Percentiles rank a stretch among this genome's conserved stretches.
phyloP scores from a whole-genome alignment of 2,329 filamentous ascomycete genomes.

The Claviceps arundinis region DNA sequence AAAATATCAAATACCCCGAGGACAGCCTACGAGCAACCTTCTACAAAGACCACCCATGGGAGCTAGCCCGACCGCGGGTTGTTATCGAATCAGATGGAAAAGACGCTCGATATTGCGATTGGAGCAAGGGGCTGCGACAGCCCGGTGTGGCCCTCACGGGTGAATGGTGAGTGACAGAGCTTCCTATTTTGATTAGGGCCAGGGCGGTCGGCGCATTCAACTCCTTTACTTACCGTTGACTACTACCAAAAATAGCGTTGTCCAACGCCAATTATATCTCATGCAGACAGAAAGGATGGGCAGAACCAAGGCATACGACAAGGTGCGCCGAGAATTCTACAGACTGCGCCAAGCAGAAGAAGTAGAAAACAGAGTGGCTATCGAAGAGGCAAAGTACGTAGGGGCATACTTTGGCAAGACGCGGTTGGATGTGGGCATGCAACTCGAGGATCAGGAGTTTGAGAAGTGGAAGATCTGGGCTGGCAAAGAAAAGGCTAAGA shows the following conservation, averaged over 20 bases:
- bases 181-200: background rate
- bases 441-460: constrained; percentile 66
- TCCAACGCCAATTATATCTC: constrained; percentile 82
- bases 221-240: background rate
- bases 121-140: constrained; percentile 64
- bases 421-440: constrained; percentile 62
- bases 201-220: background rate
- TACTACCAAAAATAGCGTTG: constrained; percentile 46
- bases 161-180: constrained; percentile 48
- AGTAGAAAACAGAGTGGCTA: constrained; percentile 66
- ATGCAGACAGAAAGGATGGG: constrained; percentile 52
- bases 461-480: constrained; percentile 84
- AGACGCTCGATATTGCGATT: constrained; percentile 64
- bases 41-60: constrained; percentile 93
- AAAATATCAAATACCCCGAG: constrained; percentile 67
- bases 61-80: constrained; percentile 76
- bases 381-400: constrained; percentile 73
- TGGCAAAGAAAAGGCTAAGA: constrained; percentile 27
- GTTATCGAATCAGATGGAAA: constrained; percentile 77
- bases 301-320: constrained; percentile 66
- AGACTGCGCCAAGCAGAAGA: constrained; percentile 68
- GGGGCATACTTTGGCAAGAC: constrained; percentile 82
- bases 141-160: constrained; percentile 65
- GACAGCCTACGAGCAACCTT: constrained; percentile 70
- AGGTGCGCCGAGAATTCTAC: constrained; percentile 84